A percentile compares a stretch with the other conserved stretches of the same genome.
Conservation (phyloP, 257 asterid genomes). For the Forsythia suspensa region DNA sequence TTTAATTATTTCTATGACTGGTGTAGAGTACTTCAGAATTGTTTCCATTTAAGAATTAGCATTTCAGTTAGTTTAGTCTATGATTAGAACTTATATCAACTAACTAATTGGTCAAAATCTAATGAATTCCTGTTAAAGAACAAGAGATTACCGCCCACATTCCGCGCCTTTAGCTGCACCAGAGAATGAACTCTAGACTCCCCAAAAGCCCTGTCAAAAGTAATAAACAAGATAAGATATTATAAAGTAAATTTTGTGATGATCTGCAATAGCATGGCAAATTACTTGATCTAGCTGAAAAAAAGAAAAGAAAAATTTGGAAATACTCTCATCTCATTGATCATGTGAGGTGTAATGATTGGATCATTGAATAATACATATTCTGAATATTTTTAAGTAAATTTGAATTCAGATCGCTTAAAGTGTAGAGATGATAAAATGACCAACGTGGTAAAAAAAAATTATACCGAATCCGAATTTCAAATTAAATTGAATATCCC, state of each 20-base stretch:
- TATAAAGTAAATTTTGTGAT: conserved; percentile 4
- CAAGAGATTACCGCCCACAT: conserved; percentile 6
- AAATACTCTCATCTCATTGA: neutral
- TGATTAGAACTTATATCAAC: conserved; percentile 10
- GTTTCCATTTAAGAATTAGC: conserved; percentile 1
- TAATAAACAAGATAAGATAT: conserved; percentile 1
- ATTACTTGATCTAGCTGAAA: conserved; percentile 6
- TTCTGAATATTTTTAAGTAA: neutral
- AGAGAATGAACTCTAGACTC: neutral
- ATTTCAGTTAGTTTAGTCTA: neutral
- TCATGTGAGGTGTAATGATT: neutral
- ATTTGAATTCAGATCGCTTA: conserved; percentile 6
- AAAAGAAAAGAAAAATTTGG: neutral
- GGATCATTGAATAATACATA: neutral
- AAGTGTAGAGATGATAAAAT: neutral
- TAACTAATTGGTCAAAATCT: conserved; percentile 4
- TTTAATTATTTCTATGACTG: no score
- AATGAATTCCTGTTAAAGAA: neutral
- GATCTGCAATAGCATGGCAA: conserved; percentile 5
- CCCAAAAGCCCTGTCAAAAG: conserved; percentile 4
- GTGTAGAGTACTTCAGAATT: no score
- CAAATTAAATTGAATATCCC: neutral
- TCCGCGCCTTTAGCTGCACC: neutral
- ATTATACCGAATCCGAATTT: neutral
- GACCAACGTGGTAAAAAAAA: conserved; percentile 3